Conservation (phyloP, 2,329 filamentous ascomycete species). For the Fusarium gaditjirri region DNA sequence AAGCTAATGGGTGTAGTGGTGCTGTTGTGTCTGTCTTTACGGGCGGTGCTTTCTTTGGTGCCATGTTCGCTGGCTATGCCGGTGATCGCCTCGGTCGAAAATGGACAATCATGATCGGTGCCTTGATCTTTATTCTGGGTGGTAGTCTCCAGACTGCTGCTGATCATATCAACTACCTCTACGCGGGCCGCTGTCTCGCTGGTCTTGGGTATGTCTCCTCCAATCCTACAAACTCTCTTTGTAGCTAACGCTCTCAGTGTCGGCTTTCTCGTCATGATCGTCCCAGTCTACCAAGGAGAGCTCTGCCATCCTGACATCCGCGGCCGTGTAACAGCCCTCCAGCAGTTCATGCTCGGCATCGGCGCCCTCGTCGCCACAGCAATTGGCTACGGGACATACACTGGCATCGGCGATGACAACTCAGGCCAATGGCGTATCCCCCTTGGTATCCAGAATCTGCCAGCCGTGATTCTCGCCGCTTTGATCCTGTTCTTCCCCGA, state of each 20-base stretch:
- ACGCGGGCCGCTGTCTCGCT: slow-evolving; percentile 74
- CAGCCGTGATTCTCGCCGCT: slow-evolving; percentile 28
- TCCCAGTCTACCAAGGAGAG: slow-evolving; percentile 78
- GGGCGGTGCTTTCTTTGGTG: slow-evolving; percentile 77
- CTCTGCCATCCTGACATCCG: slow-evolving; percentile 80
- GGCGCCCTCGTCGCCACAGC: slow-evolving; percentile 68
- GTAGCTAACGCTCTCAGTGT: slow-evolving; percentile 26
- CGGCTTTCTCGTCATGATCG: slow-evolving; percentile 38
- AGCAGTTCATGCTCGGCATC: slow-evolving; percentile 84
- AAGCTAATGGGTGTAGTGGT: not conserved
- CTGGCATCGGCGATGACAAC: not conserved
- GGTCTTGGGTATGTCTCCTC: slow-evolving; percentile 58
- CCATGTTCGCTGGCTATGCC: slow-evolving; percentile 68
- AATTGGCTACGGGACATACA: slow-evolving; percentile 25
- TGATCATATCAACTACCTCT: slow-evolving; percentile 67
- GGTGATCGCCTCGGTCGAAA: slow-evolving; percentile 75
- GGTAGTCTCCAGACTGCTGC: slow-evolving; percentile 79
- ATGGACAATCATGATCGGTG: slow-evolving; percentile 75
- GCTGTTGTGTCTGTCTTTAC: slow-evolving; percentile 76
- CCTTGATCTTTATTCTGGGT: slow-evolving; percentile 76
- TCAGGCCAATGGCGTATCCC: slow-evolving; percentile 37
- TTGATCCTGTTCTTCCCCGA: slow-evolving; percentile 38
- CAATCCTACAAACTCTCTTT: not conserved
- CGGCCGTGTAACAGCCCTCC: slow-evolving; percentile 76
- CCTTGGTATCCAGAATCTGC: slow-evolving; percentile 29